Percentiles rank a stretch among this genome's conserved stretches.
phyloP scores from a whole-genome alignment of 2,329 filamentous ascomycete species.

The Fusarium abutilonis region DNA sequence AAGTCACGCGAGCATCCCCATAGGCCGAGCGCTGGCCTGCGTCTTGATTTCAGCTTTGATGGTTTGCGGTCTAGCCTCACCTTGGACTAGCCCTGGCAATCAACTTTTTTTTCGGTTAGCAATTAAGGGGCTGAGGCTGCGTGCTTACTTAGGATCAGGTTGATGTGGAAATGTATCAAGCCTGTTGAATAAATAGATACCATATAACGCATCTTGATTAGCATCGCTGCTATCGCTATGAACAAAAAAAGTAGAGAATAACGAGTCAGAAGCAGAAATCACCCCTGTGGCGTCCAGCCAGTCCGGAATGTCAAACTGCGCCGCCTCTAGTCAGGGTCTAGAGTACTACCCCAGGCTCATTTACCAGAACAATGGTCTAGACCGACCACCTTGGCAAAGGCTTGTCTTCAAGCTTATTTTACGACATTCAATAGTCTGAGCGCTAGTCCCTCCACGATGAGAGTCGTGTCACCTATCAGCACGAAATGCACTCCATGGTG shows the following conservation, averaged over 20 bases:
- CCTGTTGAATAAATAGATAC: too few species aligned
- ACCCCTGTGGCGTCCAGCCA: neutral
- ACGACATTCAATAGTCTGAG: slow-evolving; percentile 1
- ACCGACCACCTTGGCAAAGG: slow-evolving; percentile 9
- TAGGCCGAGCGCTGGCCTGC: neutral
- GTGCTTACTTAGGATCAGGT: too few species aligned
- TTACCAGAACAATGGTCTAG: neutral
- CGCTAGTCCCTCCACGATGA: neutral
- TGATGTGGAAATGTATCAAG: too few species aligned
- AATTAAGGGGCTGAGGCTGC: too few species aligned
- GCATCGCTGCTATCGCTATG: too few species aligned
- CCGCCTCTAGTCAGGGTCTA: neutral
- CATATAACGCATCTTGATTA: too few species aligned
- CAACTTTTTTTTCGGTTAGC: neutral
- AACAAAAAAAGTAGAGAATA: too few species aligned
- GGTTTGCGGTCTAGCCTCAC: neutral
- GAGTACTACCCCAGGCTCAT: neutral
- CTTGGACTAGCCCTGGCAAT: neutral
- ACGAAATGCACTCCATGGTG: neutral
- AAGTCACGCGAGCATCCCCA: neutral
- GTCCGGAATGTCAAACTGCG: neutral
- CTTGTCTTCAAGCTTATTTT: slow-evolving; percentile 10
- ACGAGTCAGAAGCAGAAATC: neutral
- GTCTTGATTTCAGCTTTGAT: neutral
- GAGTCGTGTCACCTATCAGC: neutral